Base-by-base conservation (phyloP, 805 yeast genomes). In the Teunomyces stri region DNA sequence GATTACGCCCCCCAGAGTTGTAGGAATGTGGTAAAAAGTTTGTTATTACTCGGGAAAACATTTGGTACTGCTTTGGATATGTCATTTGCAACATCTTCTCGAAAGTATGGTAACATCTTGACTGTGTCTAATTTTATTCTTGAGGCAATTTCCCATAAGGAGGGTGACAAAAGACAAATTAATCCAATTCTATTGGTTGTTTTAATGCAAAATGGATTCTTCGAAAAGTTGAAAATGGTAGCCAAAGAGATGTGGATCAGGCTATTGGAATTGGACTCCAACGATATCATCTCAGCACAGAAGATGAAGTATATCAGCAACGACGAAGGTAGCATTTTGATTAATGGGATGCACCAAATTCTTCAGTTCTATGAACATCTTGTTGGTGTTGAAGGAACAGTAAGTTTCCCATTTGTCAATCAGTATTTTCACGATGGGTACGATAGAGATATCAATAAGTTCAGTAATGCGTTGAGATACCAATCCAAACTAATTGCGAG, bases 131-230 rank as follows among this genome's bases (percentile, higher is more conserved):
- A 74, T 47, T 62, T 73, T 34, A 62, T 69, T 48, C 34, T 62
- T 58, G 65, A 61, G 42, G 52, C 65, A 4, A 60, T 68, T 44
- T 7, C 62, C 56, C 38, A 55, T 58, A 41, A 60, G 54, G 52
- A 63, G 54, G 43, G 68, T 54, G 45, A 53, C 11, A 58, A 45
- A 22, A 54, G 52, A 11, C 27, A 59, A 51, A 39, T 72, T 3
- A 72, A 69, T 34, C 70, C 79, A 0, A 55, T 78, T 0, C 60
- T 79, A 51, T 62, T 68, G 2, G 68, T 82, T 20, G 59, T 75
- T n/a, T 72, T 83, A 39, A 65, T 82, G 46, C 83, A 82, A 55
- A 58, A 66, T 37, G 79, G 76, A 7, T 82, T 83, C 3, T 75
- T 74, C 45, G 55, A 62, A 2, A 54, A 51, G 4, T 55, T 75